Conservation (phyloP, 768 basidiomycete genomes). For the Galerina sulciceps region DNA sequence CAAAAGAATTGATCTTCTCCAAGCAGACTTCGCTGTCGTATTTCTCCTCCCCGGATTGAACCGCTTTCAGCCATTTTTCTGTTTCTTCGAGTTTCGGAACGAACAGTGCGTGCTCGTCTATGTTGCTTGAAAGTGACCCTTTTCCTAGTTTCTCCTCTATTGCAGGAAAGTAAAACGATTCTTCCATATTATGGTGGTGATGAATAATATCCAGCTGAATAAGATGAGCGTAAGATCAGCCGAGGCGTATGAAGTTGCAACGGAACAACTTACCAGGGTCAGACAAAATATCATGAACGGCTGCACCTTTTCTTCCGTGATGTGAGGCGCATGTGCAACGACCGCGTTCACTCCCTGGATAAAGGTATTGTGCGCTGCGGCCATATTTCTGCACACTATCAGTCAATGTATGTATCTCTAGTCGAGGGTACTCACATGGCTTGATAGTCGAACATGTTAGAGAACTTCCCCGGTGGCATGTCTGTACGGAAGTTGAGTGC, state of each 20-base stretch:
- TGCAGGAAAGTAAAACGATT: slow-evolving; percentile 28
- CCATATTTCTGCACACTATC: slow-evolving; percentile 28
- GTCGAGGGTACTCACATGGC: slow-evolving; percentile 25
- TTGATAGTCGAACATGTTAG: slow-evolving; percentile 30
- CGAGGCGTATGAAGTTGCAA: background rate
- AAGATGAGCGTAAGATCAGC: background rate
- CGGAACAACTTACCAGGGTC: slow-evolving; percentile 20
- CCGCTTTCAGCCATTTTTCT: slow-evolving; percentile 48
- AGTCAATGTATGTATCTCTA: background rate
- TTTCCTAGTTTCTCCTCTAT: slow-evolving; percentile 30
- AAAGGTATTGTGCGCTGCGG: slow-evolving; percentile 32
- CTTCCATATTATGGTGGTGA: slow-evolving; percentile 35
- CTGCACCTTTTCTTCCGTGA: slow-evolving; percentile 26
- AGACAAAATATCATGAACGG: slow-evolving; percentile 30
- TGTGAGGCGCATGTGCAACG: slow-evolving; percentile 24
- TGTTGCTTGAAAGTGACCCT: slow-evolving; percentile 23
- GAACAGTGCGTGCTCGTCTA: slow-evolving; percentile 32
- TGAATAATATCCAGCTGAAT: slow-evolving; percentile 26
- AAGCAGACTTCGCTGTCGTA: slow-evolving; percentile 43
- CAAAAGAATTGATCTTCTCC: slow-evolving; percentile 27
- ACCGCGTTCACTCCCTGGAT: slow-evolving; percentile 32
- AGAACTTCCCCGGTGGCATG: slow-evolving; percentile 29
- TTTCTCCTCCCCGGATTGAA: slow-evolving; percentile 58
- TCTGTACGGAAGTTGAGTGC: slow-evolving; percentile 5
- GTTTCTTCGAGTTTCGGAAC: slow-evolving; percentile 26